Evolutionary conservation across 23 red algal genomes (phyloP), one percentile per base, ranked within the genome.

Genomic region (Gracilaria caudata): DNA sequence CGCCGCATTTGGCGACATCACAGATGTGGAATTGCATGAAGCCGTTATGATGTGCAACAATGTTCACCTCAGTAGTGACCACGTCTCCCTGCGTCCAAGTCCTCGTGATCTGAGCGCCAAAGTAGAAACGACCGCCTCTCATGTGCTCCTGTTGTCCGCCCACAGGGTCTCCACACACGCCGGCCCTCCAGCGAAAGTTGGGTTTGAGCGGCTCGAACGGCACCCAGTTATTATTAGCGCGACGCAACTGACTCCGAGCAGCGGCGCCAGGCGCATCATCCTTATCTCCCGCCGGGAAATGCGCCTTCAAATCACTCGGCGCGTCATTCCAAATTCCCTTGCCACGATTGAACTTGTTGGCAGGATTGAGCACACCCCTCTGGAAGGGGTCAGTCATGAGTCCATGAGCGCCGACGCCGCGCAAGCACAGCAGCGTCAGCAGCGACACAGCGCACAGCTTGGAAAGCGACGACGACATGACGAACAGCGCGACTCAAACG

Each of bases 1-100:
- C 81, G 44, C 90, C 75, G 46, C 90, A 93, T 38, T 86, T 78
- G 81, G 51, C 70, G 3, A 93, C 90, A 47, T 93, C 90, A 29
- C 90, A 93, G 34, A 93, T 43, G 33, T 73, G 77, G 34, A 85
- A 80, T 70, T 93, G 79, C 16, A 93, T 36, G 41, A 81, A 93
- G 37, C 90, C 90, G 26, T 86, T 86, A 73, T 93, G 90, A 43
- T 84, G 80, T 40, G 90, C 80, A 25, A 78, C 64, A 47, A 93
- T 80, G 73, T 78, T 71, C 39, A 86, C 51, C 81, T 80, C 70
- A 16, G 85, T 57, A 14, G 68, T 38, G 21, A 93, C 28, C 32
- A 86, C 63, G 29, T 55, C 72, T 28, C 72, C 90, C 40, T 84
- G 66, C 0, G 49, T 64, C 57, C 86, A 93, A 16, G 80, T 79